Evolutionary conservation across 1,139 yeast species (phyloP).

Genomic region (Ashbya aceris): DNA sequence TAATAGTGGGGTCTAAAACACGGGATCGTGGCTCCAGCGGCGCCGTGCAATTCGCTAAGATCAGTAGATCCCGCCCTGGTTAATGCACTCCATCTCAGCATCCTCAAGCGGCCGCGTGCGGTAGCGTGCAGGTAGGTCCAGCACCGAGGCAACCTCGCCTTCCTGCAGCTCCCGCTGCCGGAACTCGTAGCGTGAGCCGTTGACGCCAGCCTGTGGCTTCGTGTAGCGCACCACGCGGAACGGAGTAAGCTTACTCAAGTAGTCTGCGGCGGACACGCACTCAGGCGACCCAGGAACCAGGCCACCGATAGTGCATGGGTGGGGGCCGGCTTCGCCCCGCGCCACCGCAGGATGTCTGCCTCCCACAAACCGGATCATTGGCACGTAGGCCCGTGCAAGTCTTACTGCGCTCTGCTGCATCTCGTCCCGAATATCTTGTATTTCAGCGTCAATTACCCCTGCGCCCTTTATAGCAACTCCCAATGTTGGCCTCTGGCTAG

Average conservation of each 20-base stretch:
- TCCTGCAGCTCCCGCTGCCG: conserved; percentile 19
- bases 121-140: conserved; percentile 61
- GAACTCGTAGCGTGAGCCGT: conserved; percentile 39
- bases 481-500: neutral
- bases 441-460: neutral
- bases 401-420: conserved; percentile 31
- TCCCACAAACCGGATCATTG: conserved; percentile 57
- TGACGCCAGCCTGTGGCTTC: conserved; percentile 20
- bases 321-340: conserved; percentile 31
- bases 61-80: conserved; percentile 63
- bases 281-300: conserved; percentile 33
- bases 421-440: neutral
- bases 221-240: conserved; percentile 31
- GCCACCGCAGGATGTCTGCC: conserved; percentile 32
- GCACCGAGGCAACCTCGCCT: conserved; percentile 41
- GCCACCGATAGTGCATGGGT: conserved; percentile 39
- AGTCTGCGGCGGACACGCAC: conserved; percentile 25
- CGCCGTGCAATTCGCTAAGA: neutral
- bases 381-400: conserved; percentile 36
- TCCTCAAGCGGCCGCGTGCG: conserved; percentile 54
- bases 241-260: conserved; percentile 21
- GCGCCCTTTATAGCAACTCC: neutral
- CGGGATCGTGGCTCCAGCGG: too few relatives aligned
- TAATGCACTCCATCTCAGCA: conserved; percentile 61
- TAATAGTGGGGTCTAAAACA: neutral